A percentile compares a stretch with the other conserved stretches of the same genome.
These are phyloP conservation scores for Scutellaria baicalensis DNA, from an alignment of 257 asterid species.

Conservation along the genomic window DNA sequence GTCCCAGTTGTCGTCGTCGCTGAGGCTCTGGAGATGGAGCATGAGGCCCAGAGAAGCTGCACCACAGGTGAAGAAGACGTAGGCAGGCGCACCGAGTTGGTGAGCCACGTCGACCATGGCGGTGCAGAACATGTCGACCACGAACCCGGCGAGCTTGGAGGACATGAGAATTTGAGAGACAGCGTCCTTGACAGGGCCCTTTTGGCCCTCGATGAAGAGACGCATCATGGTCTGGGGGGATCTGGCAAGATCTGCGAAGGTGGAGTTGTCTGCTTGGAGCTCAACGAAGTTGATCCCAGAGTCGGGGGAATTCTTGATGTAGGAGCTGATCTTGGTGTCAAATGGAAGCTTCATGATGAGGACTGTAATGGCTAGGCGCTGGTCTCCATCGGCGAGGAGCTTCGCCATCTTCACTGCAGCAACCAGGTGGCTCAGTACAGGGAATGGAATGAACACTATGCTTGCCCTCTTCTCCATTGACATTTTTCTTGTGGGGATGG, in stretches of 20 bases:
- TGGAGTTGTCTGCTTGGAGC: not conserved
- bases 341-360: constrained; percentile 19
- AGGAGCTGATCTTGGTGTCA: constrained; percentile 16
- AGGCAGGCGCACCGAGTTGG: constrained; percentile 31
- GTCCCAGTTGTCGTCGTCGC: constrained; percentile 5
- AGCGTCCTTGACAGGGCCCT: not conserved
- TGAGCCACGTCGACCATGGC: constrained; percentile 44
- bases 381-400: constrained; percentile 23
- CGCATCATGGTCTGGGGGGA: not conserved
- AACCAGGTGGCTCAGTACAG: constrained; percentile 29
- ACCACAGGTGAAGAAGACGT: constrained; percentile 26
- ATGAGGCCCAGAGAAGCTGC: constrained; percentile 34
- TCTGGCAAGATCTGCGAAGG: not conserved
- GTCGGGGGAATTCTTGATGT: not conserved
- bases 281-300: constrained; percentile 14
- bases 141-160: constrained; percentile 19
- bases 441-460: constrained; percentile 33
- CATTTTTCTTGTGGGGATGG: no score
- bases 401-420: constrained; percentile 26
- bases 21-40: constrained; percentile 18
- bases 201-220: constrained; percentile 15
- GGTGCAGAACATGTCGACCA: constrained; percentile 17
- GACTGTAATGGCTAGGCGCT: constrained; percentile 26
- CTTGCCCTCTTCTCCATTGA: not conserved
- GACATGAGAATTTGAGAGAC: not conserved